These are phyloP conservation scores for Corymbia maculata DNA, from an alignment of 345 rosid species.

Conservation along the genomic window DNA sequence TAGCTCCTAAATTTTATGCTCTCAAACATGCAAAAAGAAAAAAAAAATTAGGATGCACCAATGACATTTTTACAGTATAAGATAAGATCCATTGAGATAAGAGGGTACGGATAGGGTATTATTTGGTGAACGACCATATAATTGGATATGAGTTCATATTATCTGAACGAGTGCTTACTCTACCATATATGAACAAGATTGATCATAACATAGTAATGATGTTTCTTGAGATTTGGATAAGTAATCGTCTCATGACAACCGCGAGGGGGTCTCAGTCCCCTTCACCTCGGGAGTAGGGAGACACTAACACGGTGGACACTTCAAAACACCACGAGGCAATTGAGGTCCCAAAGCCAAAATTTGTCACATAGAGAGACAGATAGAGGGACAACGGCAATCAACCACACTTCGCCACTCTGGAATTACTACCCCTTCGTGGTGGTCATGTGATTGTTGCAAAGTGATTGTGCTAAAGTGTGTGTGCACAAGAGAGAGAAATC, in stretches of 20 bases:
- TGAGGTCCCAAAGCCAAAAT: not conserved
- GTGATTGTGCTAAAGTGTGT: not conserved
- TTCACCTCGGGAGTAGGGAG: not conserved
- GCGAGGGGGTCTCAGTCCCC: not conserved
- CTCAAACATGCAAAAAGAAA: not conserved
- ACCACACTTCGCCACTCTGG: not conserved
- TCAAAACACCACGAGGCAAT: not conserved
- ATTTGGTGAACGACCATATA: not conserved
- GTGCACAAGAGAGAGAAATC: not conserved
- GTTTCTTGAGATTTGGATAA: not conserved
- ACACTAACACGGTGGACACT: not conserved
- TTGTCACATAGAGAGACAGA: not conserved
- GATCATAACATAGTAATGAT: not conserved
- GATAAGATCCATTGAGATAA: not conserved
- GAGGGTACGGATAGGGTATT: not conserved
- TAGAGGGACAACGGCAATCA: not conserved
- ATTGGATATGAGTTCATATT: not conserved
- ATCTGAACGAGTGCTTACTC: not conserved
- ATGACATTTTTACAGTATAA: not conserved
- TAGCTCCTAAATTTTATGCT: not conserved
- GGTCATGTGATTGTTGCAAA: not conserved
- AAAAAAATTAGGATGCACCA: not conserved
- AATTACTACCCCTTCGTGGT: not conserved
- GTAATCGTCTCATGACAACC: not conserved
- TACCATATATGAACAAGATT: not conserved